phyloP scores from a whole-genome alignment of 73 alveolate genomes.

The Paramecium sexaurelia region DNA sequence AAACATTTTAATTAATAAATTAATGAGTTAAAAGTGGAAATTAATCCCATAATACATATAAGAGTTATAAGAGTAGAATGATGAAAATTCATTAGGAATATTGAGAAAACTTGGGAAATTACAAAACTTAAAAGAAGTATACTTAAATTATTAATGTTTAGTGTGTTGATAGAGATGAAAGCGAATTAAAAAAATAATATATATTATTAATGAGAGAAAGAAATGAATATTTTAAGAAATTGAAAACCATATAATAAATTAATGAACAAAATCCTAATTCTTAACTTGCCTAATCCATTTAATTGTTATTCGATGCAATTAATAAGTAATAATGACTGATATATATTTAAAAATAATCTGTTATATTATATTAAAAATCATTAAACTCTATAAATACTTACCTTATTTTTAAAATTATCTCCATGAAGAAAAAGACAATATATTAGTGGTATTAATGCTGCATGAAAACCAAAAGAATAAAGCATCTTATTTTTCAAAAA shows the following conservation, averaged over 20 bases:
- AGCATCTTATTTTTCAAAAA: neutral
- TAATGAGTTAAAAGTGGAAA: constrained; percentile 37
- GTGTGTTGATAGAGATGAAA: constrained; percentile 47
- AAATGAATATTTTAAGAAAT: constrained; percentile 47
- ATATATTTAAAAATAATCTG: neutral
- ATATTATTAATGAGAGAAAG: constrained; percentile 41
- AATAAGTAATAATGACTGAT: neutral
- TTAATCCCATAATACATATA: constrained; percentile 14
- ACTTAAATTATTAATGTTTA: neutral
- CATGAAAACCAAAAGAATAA: neutral
- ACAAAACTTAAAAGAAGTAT: neutral
- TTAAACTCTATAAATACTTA: neutral
- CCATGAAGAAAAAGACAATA: neutral
- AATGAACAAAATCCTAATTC: constrained; percentile 10
- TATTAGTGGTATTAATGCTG: neutral
- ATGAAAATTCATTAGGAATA: neutral
- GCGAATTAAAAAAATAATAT: constrained; percentile 30
- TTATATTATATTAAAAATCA: constrained; percentile 4
- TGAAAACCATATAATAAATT: neutral
- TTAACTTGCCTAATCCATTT: neutral
- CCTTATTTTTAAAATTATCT: neutral
- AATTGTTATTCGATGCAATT: neutral
- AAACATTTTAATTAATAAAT: neutral
- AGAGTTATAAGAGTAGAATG: neutral
- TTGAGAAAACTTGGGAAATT: neutral